Conservation (phyloP, 2,329 filamentous ascomycete species). For the Diaporthe sp. region DNA sequence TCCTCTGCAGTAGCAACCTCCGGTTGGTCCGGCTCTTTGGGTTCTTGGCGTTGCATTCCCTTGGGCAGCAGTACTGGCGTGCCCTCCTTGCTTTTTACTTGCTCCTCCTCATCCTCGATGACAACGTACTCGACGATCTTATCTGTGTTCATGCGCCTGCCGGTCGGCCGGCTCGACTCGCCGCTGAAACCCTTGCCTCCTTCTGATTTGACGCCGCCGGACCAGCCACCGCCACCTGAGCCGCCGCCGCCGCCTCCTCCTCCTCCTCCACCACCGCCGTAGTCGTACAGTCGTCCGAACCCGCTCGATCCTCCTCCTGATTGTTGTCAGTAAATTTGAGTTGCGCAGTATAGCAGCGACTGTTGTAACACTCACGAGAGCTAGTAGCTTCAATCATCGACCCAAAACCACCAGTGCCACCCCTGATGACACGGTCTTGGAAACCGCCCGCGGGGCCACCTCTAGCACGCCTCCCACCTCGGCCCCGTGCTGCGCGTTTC, state of each 20-base stretch:
- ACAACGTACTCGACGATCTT: conserved; percentile 41
- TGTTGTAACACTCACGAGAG: conserved; percentile 23
- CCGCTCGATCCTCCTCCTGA: conserved; percentile 24
- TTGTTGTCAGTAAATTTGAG: conserved; percentile 8
- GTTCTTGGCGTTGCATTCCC: conserved; percentile 68
- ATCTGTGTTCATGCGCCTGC: conserved; percentile 41
- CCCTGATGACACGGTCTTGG: conserved; percentile 35
- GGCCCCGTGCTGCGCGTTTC: conserved; percentile 43
- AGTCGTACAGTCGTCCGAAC: conserved; percentile 41
- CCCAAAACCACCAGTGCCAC: conserved; percentile 36
- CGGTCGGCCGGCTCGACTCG: conserved; percentile 39
- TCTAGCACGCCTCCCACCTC: conserved; percentile 45
- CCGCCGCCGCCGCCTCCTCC: conserved; percentile 35
- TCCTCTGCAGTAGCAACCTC: conserved; percentile 71
- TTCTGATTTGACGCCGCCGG: conserved; percentile 37
- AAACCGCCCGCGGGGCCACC: conserved; percentile 45
- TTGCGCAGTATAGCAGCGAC: too few relatives aligned
- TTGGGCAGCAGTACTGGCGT: conserved; percentile 60
- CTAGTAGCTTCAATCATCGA: conserved; percentile 37
- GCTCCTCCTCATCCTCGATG: conserved; percentile 35
- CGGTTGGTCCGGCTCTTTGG: conserved; percentile 65
- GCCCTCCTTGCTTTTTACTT: conserved; percentile 39
- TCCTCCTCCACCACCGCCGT: conserved; percentile 44
- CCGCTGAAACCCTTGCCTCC: conserved; percentile 28
- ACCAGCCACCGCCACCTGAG: conserved; percentile 26